Conservation (phyloP, 345 rosid genomes). For the Gossypioides kirkii region DNA sequence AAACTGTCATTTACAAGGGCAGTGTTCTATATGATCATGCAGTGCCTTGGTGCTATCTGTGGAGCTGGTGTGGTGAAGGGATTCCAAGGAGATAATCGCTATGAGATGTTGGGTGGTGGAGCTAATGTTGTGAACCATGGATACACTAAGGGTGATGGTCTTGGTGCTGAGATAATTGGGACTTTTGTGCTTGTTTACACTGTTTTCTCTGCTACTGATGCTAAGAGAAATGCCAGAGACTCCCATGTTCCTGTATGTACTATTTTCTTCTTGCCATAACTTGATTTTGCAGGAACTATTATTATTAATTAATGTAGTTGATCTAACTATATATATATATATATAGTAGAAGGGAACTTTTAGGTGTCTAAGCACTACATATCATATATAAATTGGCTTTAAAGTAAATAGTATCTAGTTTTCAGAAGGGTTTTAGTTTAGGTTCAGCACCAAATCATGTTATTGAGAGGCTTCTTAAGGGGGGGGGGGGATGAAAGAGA, state of each 20-base stretch:
- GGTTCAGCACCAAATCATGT: background rate
- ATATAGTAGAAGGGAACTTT: background rate
- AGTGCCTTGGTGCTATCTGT: constrained; percentile 67
- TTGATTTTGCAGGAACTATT: background rate
- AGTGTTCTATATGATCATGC: constrained; percentile 56
- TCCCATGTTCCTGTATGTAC: constrained; percentile 67
- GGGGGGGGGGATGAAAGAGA: too few species aligned
- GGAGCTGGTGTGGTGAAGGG: constrained; percentile 78
- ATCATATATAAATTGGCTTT: background rate
- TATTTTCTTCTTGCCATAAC: background rate
- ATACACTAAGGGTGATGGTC: constrained; percentile 63
- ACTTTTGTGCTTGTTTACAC: constrained; percentile 67
- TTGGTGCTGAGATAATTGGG: constrained; percentile 72
- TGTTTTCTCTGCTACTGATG: constrained; percentile 75
- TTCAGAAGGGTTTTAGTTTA: background rate
- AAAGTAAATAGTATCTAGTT: background rate
- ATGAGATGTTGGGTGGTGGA: constrained; percentile 42
- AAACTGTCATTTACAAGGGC: constrained; percentile 68
- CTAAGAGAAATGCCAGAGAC: constrained; percentile 76
- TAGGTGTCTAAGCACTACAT: background rate
- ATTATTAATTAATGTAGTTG: background rate
- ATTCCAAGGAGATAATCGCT: constrained; percentile 27
- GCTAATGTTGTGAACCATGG: constrained; percentile 54
- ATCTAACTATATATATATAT: background rate
- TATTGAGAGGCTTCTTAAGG: background rate